Evolutionary conservation across 176 grass and related monocot species (phyloP).

Genomic region (Oryza rufipogon): DNA sequence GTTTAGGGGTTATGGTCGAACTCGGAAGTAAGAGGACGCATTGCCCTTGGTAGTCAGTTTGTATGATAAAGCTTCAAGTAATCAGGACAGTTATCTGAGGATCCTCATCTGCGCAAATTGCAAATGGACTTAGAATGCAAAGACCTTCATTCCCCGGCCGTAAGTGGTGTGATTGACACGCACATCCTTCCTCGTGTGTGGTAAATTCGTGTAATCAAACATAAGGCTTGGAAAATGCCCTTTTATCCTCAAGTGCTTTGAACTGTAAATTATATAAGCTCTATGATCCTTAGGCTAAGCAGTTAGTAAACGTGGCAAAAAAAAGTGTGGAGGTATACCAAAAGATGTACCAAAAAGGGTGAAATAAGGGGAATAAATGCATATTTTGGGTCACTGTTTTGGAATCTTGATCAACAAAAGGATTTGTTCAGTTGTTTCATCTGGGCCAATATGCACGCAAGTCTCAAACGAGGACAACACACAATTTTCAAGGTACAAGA

Average conservation of each 20-base stretch:
- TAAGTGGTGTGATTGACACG: neutral
- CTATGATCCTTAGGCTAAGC: neutral
- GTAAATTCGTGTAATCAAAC: neutral
- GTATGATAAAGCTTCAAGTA: neutral
- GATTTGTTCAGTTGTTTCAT: too few species aligned
- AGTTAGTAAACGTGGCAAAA: too few species aligned
- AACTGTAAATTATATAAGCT: neutral
- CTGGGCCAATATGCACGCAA: too few species aligned
- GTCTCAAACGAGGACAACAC: too few species aligned
- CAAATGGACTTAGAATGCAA: neutral
- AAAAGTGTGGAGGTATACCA: too few species aligned
- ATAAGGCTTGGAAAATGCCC: neutral
- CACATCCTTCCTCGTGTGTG: neutral
- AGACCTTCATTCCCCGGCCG: neutral
- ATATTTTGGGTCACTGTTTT: too few species aligned
- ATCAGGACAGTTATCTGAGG: neutral
- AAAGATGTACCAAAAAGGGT: too few species aligned
- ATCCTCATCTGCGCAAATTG: neutral
- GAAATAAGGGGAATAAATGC: too few species aligned
- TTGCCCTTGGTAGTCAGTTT: neutral
- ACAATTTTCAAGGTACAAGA: neutral
- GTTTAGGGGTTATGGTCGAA: neutral
- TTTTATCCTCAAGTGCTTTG: neutral
- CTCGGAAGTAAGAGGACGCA: too few species aligned
- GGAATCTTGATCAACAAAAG: too few species aligned